Base-by-base conservation (phyloP, 768 basidiomycete genomes). In the Agaricus blazei region DNA sequence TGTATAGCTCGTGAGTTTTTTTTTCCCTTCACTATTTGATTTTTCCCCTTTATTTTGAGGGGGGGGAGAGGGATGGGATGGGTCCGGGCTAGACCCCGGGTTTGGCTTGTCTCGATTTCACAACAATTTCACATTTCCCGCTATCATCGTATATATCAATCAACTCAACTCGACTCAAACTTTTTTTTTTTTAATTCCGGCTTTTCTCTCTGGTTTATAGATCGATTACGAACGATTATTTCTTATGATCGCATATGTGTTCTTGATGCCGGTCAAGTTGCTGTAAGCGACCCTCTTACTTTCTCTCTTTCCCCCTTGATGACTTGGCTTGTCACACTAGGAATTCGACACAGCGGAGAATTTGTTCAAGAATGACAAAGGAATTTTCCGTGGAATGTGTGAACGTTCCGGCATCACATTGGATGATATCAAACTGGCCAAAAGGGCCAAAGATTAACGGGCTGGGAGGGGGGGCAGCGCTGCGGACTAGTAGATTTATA, bases 181-280 rank as follows among this genome's bases (percentile, higher is more conserved):
- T 34, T 34, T 8, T 34, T 3, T 34, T 34, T 2, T n/a, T 34
- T 15, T 44, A 14, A 41, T 45, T 34, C 19, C 19, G 19, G 19
- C 19, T 19, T 19, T 19, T 19, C 19, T 19, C 19, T 19, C 19
- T 19, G 19, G 19, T 19, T 19, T 29, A 45, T 65, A 84, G 90
- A 96, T 68, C 87, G 94, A 26, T 70, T 96, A 50, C 80, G 85
- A 44, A 96, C 94, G 1, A 93, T 96, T 63, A 84, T 94, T 58
- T 78, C 82, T 11, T 95, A 94, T 63, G 92, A 98, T 68, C 79
- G 90, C 40, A 90, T 97, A 34, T 86, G 91, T 62, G 93, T 95
- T 15, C 82, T 96, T 66, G 86, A 91, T 63, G 83, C 84, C 1
- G 93, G 93, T 0, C 71, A 74, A 52, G 87, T 94, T 54, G 85